Evolutionary conservation across 23 red algal genomes (phyloP), one percentile per base, ranked within the genome.

Genomic region (Gracilaria vermiculophylla): DNA sequence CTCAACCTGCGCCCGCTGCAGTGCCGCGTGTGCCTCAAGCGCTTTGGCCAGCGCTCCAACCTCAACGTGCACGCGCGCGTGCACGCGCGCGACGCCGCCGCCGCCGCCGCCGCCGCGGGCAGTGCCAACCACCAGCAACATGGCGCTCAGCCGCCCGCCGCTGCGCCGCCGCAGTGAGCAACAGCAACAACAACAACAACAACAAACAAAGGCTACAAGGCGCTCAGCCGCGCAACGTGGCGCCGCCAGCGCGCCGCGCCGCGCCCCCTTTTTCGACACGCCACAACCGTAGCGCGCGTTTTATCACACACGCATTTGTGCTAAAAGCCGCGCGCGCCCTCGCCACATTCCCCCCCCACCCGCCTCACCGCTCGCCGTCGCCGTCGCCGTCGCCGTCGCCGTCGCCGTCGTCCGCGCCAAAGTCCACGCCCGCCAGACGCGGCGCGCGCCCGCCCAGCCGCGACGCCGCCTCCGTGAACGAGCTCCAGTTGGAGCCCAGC

Each of bases 401-500:
- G 37, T 5, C 0, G 6, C 1, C 14, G 64, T 9, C 12, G 21
- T 3, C 17, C 55, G 4, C 25, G 19, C 37, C 81, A 80, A 94
- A 94, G 71, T 94, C 69, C 47, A 65, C 53, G 44, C 91, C 91
- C 13, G 65, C 55, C 69, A 94, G 61, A 54, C 52, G 47, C 34
- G 62, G 41, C 57, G 37, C 58, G 23, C 27, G 41, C 29, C 71
- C 81, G 6, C 91, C 91, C 41, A 94, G 45, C 35, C 91, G 73
- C 54, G 82, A 58, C 28, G 91, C 91, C 54, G 91, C 81, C 70
- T 94, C 91, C 62, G 91, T 94, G 66, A 94, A 94, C 48, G 91
- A 94, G 83, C 80, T 86, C 91, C 91, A 94, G 70, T 76, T 94
- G 48, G 82, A 88, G 31, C 91, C 91, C 36, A 77, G 29, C 33